Percentiles rank a stretch among this genome's conserved stretches.
These are phyloP conservation scores for Colletotrichum orbiculare DNA, from an alignment of 2,329 filamentous ascomycete species.

Conservation along the genomic window DNA sequence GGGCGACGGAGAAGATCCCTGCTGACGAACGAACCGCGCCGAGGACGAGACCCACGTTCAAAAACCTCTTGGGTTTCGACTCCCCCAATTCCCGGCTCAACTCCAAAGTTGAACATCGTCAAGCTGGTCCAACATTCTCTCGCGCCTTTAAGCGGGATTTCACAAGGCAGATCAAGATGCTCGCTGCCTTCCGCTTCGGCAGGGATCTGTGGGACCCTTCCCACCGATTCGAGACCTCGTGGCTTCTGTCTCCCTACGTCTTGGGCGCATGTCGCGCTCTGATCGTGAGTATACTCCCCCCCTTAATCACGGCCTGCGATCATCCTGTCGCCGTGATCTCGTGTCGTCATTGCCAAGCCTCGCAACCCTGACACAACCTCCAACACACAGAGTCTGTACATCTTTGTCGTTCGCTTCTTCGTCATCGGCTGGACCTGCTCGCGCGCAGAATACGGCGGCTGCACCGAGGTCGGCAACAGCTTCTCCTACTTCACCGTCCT, in stretches of 20 bases:
- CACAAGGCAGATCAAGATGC: conserved; percentile 32
- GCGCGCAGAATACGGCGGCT: conserved; percentile 55
- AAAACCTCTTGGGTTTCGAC: conserved; percentile 29
- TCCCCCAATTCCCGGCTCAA: conserved; percentile 19
- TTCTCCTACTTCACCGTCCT: conserved; percentile 89
- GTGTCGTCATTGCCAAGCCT: too few species aligned
- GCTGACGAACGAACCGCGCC: conserved; percentile 23
- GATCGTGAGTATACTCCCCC: conserved; percentile 55
- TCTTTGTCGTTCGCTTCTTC: conserved; percentile 76
- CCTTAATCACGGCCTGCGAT: not conserved
- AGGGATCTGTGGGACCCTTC: conserved; percentile 62
- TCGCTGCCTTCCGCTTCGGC: conserved; percentile 51
- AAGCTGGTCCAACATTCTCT: conserved; percentile 6
- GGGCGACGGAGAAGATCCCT: conserved; percentile 23
- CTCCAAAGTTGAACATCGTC: conserved; percentile 35
- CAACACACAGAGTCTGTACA: conserved; percentile 67
- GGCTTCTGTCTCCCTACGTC: conserved; percentile 75
- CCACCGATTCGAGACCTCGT: conserved; percentile 82
- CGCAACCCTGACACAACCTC: not conserved
- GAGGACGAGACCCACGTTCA: conserved; percentile 31
- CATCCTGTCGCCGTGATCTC: too few species aligned
- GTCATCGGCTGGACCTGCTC: conserved; percentile 73
- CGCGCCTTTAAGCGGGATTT: conserved; percentile 9
- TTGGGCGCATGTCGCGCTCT: conserved; percentile 68
- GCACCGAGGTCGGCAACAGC: conserved; percentile 58